Conservation (phyloP, 495 filamentous ascomycete species). For the Tuber umbilicatum region DNA sequence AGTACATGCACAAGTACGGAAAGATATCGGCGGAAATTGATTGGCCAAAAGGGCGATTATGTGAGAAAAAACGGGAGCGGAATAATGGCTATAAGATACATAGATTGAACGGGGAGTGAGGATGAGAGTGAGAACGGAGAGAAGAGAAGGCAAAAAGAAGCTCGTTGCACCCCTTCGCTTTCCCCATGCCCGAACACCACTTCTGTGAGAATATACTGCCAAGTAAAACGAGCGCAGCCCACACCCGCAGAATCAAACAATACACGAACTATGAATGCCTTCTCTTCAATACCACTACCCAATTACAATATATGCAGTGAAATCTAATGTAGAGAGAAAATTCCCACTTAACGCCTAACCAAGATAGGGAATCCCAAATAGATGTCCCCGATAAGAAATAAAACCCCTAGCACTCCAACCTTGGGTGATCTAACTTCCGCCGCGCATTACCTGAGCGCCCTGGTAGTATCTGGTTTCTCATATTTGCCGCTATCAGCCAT, state of each 20-base stretch:
- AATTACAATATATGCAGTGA: not conserved
- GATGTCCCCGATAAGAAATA: not conserved
- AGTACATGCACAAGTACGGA: not conserved
- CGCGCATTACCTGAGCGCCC: not conserved
- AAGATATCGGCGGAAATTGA: not conserved
- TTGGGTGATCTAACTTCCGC: not conserved
- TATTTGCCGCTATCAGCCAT: conserved; percentile 39
- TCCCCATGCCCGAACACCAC: not conserved
- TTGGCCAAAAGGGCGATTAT: not conserved
- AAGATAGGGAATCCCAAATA: not conserved
- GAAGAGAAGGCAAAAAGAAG: not conserved
- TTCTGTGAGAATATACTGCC: not conserved
- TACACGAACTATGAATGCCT: not conserved
- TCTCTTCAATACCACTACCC: not conserved
- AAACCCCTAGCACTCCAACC: not conserved
- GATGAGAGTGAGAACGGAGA: not conserved
- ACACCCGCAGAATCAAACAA: not conserved
- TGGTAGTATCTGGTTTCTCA: conserved; percentile 22
- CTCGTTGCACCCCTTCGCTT: not conserved
- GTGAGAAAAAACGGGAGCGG: not conserved
- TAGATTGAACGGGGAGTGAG: not conserved
- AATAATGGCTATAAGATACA: not conserved
- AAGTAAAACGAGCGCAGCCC: not conserved
- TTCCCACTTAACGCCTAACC: conserved; percentile 2
- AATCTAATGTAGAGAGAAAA: not conserved